Evolutionary conservation across 768 basidiomycete species (phyloP).

Genomic region (Saitozyma podzolica): DNA sequence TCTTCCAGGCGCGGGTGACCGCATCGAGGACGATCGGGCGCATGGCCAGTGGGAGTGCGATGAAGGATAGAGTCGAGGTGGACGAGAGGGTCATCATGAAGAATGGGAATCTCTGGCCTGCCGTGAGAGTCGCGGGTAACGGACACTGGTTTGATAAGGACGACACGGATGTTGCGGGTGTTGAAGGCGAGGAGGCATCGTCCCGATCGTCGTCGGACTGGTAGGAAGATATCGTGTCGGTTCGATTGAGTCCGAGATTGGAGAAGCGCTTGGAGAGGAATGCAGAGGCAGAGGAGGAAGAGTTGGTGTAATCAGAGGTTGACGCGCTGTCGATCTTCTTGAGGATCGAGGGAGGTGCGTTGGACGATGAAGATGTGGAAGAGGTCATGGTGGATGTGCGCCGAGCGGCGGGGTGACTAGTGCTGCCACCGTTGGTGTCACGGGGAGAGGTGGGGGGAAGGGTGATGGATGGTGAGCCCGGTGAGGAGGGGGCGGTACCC

Average conservation of each 20-base stretch:
- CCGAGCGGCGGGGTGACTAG: too few relatives aligned
- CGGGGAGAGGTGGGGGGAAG: too few relatives aligned
- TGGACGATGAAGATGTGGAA: too few relatives aligned
- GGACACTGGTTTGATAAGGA: conserved; percentile 37
- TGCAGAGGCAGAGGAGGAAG: conserved; percentile 12
- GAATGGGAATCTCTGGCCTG: conserved; percentile 32
- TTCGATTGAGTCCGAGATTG: conserved; percentile 23
- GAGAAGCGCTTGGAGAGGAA: conserved; percentile 19
- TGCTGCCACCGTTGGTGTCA: too few relatives aligned
- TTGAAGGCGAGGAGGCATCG: conserved; percentile 14
- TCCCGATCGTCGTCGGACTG: conserved; percentile 13
- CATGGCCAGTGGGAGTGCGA: conserved; percentile 38
- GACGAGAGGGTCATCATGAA: conserved; percentile 38
- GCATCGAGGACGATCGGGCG: conserved; percentile 32
- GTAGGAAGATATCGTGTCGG: conserved; percentile 21
- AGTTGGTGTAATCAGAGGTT: conserved; percentile 16
- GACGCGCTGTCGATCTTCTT: too few relatives aligned
- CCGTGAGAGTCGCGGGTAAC: conserved; percentile 19
- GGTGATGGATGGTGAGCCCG: too few relatives aligned
- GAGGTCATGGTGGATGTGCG: too few relatives aligned
- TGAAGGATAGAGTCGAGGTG: conserved; percentile 37
- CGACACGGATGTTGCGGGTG: conserved; percentile 40
- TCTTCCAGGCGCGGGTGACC: conserved; percentile 32
- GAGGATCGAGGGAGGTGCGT: too few relatives aligned
- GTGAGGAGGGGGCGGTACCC: too few relatives aligned